Conservation (phyloP, 768 basidiomycete genomes). For the Termitomyces sp. region DNA sequence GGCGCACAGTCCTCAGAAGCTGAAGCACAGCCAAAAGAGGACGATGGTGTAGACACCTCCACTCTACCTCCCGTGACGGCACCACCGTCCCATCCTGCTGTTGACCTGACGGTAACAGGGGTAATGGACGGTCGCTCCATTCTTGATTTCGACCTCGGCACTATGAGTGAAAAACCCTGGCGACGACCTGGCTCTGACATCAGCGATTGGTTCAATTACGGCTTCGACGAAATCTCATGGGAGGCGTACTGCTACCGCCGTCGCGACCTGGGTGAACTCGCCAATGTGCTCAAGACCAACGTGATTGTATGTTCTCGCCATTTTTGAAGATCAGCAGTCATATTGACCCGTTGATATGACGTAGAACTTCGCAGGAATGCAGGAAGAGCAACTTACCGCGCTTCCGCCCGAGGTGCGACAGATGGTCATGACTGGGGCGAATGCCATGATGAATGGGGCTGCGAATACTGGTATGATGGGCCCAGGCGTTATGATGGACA, state of each 20-base stretch:
- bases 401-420: conserved; percentile 80
- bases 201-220: conserved; percentile 99
- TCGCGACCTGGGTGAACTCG: conserved; percentile 77
- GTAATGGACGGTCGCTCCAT: conserved; percentile 75
- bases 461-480: conserved; percentile 59
- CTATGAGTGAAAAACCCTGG: conserved; percentile 86
- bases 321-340: conserved; percentile 11
- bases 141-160: conserved; percentile 77
- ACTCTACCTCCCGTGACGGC: conserved; percentile 66
- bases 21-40: conserved; percentile 21
- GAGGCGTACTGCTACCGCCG: conserved; percentile 87
- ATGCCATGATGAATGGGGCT: conserved; percentile 73
- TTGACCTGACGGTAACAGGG: conserved; percentile 69
- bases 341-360: not conserved
- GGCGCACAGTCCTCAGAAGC: conserved; percentile 11
- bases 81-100: conserved; percentile 76
- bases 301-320: conserved; percentile 61
- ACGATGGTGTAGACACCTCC: conserved; percentile 61
- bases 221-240: conserved; percentile 97
- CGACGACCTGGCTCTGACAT: conserved; percentile 88
- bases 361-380: conserved; percentile 80
- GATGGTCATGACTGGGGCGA: conserved; percentile 85
- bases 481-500: conserved; percentile 78
- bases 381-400: conserved; percentile 74
- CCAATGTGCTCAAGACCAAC: conserved; percentile 77